Conservation (phyloP, 2,329 filamentous ascomycete species). For the Paracorniculantispora psalliotae region DNA sequence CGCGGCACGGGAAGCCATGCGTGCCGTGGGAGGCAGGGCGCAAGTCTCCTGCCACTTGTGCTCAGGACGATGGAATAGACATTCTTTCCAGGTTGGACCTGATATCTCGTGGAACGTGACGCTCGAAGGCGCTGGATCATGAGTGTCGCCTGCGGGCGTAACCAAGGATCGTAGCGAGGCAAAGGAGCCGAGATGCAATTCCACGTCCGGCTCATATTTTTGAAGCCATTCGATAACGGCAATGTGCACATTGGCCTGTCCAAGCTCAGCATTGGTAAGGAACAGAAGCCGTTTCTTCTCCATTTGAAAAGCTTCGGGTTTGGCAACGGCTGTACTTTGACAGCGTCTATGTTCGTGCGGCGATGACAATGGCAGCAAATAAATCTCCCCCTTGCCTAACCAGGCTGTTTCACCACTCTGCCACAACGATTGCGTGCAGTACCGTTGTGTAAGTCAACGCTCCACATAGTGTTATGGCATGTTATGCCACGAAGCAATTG, state of each 20-base stretch:
- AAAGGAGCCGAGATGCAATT: slow-evolving; percentile 17
- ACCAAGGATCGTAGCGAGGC: background rate
- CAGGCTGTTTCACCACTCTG: background rate
- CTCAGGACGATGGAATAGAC: slow-evolving; percentile 10
- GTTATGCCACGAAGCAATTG: background rate
- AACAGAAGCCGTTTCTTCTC: slow-evolving; percentile 15
- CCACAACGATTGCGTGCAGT: background rate
- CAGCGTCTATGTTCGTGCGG: background rate
- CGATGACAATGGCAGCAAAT: background rate
- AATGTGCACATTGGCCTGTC: slow-evolving; percentile 23
- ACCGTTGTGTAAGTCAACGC: background rate
- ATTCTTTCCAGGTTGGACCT: background rate
- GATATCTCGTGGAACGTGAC: slow-evolving; percentile 11
- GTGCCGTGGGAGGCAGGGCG: background rate
- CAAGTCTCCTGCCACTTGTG: background rate
- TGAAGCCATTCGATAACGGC: slow-evolving; percentile 19
- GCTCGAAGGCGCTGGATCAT: background rate
- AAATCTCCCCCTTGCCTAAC: background rate
- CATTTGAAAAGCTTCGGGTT: background rate
- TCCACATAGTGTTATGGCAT: background rate
- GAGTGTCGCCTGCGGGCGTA: background rate
- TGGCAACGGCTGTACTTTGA: background rate
- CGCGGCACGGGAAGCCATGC: slow-evolving; percentile 3
- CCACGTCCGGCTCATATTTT: slow-evolving; percentile 3
- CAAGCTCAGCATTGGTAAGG: slow-evolving; percentile 20